Evolutionary conservation across 2,329 filamentous ascomycete species (phyloP).

Genomic region (Colletotrichum incanum): DNA sequence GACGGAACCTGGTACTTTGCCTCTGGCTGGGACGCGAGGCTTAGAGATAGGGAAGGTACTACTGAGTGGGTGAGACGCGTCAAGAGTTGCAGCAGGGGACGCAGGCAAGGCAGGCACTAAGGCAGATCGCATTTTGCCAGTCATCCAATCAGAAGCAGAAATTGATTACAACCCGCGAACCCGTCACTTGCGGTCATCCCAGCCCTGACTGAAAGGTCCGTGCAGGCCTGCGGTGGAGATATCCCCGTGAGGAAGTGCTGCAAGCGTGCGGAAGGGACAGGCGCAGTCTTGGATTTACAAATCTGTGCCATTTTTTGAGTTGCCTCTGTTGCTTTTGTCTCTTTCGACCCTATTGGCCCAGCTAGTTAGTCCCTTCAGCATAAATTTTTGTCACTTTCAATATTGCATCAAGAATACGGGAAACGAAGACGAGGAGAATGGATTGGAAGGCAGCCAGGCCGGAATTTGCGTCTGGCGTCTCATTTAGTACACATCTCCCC

Average conservation of each 20-base stretch:
- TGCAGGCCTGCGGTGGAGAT: neutral
- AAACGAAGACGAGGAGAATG: neutral
- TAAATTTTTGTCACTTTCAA: neutral
- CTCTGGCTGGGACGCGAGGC: slow-evolving; percentile 14
- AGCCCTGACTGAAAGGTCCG: neutral
- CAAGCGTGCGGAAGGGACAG: neutral
- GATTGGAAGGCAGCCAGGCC: neutral
- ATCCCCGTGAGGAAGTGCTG: neutral
- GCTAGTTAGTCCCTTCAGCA: neutral
- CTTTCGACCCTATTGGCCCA: neutral
- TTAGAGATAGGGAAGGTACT: neutral
- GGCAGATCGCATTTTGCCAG: neutral
- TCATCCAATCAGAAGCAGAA: neutral
- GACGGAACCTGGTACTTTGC: slow-evolving; percentile 3
- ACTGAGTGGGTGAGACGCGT: neutral
- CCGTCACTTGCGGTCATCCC: neutral
- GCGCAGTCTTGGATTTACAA: neutral
- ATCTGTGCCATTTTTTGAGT: neutral
- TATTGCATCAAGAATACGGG: neutral
- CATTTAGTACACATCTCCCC: neutral
- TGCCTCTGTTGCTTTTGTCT: neutral
- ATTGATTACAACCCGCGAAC: neutral
- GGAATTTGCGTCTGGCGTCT: neutral
- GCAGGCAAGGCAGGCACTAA: slow-evolving; percentile 1
- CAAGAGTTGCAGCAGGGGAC: neutral